Conservation (phyloP, 257 asterid species). For the Phtheirospermum japonicum region DNA sequence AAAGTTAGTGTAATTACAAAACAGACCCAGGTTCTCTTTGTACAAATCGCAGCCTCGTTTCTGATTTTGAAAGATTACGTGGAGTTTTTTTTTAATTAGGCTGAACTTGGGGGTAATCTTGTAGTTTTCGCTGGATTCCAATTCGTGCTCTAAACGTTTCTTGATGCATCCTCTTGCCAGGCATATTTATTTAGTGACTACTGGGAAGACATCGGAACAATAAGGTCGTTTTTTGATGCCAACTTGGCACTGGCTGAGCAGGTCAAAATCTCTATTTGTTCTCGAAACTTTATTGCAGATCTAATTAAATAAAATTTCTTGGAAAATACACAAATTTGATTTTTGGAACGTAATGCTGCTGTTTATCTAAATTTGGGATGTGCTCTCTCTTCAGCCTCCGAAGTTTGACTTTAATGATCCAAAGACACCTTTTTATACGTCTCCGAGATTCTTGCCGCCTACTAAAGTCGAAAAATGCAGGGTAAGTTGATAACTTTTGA, state of each 20-base stretch:
- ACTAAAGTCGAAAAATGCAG: conserved; percentile 81
- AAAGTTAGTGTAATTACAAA: background rate
- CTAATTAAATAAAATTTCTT: background rate
- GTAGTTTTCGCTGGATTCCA: background rate
- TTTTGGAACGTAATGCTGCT: conserved; percentile 7
- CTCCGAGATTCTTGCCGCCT: conserved; percentile 95
- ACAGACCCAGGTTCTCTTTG: background rate
- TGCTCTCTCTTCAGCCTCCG: conserved; percentile 51
- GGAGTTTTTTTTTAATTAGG: background rate
- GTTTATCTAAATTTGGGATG: conserved; percentile 2
- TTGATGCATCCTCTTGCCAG: conserved; percentile 36
- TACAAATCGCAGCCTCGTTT: background rate
- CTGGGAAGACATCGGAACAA: conserved; percentile 97
- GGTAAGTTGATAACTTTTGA: conserved; percentile 43
- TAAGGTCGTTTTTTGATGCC: conserved; percentile 85
- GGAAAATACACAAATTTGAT: background rate
- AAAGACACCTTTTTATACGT: conserved; percentile 89
- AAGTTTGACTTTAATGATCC: conserved; percentile 87
- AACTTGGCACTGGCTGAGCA: conserved; percentile 91
- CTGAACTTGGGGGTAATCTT: background rate
- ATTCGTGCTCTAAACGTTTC: conserved; percentile 15
- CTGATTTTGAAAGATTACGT: background rate
- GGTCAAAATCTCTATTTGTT: conserved; percentile 37
- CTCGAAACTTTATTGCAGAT: background rate
- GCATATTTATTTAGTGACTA: conserved; percentile 82